Evolutionary conservation across 2,329 filamentous ascomycete genomes (phyloP).

Genomic region (Trichoderma endophyticum): DNA sequence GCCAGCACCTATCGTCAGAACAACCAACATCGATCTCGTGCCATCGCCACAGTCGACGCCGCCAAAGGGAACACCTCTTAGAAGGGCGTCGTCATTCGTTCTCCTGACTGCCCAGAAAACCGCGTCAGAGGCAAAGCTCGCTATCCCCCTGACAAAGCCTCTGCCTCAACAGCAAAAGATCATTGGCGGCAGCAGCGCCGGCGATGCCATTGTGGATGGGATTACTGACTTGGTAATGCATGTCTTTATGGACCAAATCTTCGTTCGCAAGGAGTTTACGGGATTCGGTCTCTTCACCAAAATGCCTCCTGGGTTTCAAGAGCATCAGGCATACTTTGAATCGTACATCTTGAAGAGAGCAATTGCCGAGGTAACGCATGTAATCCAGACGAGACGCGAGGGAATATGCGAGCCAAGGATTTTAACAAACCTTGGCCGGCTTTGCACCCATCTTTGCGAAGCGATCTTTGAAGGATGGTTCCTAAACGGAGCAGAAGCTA

Average conservation of each 20-base stretch:
- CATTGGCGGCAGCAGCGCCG: conserved; percentile 50
- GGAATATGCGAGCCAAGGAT: conserved; percentile 76
- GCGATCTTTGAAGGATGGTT: conserved; percentile 97
- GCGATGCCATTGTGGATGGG: conserved; percentile 69
- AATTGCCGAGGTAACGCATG: conserved; percentile 66
- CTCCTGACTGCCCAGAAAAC: conserved; percentile 71
- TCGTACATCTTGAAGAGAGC: conserved; percentile 80
- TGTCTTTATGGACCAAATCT: conserved; percentile 82
- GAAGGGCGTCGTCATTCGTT: conserved; percentile 86
- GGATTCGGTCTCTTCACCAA: conserved; percentile 84
- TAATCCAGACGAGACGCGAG: conserved; percentile 68
- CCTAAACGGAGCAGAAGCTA: conserved; percentile 75
- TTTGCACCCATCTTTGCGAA: conserved; percentile 78
- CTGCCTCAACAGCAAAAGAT: conserved; percentile 42
- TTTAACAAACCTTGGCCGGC: conserved; percentile 80
- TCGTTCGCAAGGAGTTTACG: conserved; percentile 83
- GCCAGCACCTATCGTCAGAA: conserved; percentile 69
- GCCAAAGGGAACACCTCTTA: conserved; percentile 60
- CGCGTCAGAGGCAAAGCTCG: conserved; percentile 54
- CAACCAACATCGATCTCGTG: conserved; percentile 55
- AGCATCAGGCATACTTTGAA: conserved; percentile 93
- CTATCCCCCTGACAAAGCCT: conserved; percentile 49
- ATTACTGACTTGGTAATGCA: conserved; percentile 73
- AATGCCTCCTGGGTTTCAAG: conserved; percentile 86
- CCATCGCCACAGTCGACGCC: conserved; percentile 46